A percentile compares a stretch with the other conserved stretches of the same genome.
Conservation (phyloP, 805 yeast genomes). For the Wickerhamiella kurtzmanii region DNA sequence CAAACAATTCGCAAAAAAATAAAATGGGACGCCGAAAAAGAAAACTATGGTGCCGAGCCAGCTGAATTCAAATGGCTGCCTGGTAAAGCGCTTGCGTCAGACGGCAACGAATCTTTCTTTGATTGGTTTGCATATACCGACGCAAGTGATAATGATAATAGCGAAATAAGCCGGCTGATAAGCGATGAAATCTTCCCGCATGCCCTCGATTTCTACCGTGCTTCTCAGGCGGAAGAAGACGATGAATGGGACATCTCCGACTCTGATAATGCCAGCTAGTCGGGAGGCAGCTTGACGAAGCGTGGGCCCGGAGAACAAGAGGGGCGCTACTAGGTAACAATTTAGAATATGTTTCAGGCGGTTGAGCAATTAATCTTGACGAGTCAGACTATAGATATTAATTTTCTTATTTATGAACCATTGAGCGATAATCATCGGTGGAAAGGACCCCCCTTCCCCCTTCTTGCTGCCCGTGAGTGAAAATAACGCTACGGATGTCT, state of each 20-base stretch:
- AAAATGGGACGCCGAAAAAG: constrained; percentile 36
- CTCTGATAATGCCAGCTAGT: background rate
- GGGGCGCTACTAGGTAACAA: too few relatives aligned
- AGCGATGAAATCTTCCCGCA: constrained; percentile 74
- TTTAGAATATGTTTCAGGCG: too few relatives aligned
- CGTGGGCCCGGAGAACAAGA: too few relatives aligned
- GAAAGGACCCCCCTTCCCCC: too few relatives aligned
- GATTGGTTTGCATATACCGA: constrained; percentile 86
- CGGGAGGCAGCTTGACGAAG: too few relatives aligned
- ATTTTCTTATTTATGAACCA: too few relatives aligned
- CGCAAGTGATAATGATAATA: constrained; percentile 50
- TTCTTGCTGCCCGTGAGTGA: too few relatives aligned
- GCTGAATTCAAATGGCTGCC: constrained; percentile 58
- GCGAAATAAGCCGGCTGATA: constrained; percentile 56
- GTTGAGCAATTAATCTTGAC: too few relatives aligned
- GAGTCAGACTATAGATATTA: too few relatives aligned
- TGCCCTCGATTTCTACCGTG: constrained; percentile 54
- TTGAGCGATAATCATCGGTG: too few relatives aligned
- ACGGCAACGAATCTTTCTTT: constrained; percentile 47
- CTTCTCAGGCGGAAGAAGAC: constrained; percentile 12
- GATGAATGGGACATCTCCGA: constrained; percentile 18
- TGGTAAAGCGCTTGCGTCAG: constrained; percentile 39
- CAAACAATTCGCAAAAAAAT: constrained; percentile 26
- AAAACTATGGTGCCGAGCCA: constrained; percentile 40
- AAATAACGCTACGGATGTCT: too few relatives aligned